Conservation (phyloP, 2,329 filamentous ascomycete genomes). For the Pseudogymnoascus sp. region DNA sequence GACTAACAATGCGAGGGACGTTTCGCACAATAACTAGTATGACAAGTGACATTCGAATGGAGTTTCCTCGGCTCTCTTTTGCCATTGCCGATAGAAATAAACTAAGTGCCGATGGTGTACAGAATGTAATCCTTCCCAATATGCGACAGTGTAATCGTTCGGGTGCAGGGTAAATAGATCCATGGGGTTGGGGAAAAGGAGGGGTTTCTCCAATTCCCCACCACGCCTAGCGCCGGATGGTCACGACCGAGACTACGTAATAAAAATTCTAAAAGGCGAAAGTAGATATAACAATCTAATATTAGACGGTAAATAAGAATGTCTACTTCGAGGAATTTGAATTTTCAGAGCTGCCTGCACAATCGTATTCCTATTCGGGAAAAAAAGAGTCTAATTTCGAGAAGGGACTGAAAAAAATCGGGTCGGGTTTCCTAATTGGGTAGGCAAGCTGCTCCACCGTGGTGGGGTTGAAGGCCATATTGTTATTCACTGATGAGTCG, state of each 20-base stretch:
- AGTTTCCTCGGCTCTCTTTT: background rate
- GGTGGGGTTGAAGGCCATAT: background rate
- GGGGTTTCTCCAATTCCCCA: background rate
- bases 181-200: background rate
- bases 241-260: background rate
- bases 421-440: slow-evolving; percentile 1
- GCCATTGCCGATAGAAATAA: background rate
- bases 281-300: background rate
- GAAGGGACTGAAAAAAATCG: background rate
- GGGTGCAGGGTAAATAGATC: background rate
- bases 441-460: slow-evolving; percentile 2
- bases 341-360: background rate
- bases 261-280: background rate
- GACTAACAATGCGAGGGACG: background rate
- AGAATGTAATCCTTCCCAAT: background rate
- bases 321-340: background rate
- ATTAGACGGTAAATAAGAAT: background rate
- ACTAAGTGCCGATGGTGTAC: background rate
- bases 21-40: no score
- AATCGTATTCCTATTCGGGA: slow-evolving; percentile 3
- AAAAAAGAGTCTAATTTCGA: background rate
- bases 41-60: no score
- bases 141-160: no score
- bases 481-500: background rate
- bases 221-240: background rate